Evolutionary conservation across 371 early-diverging fungal species (phyloP).

Genomic region (Mortierella sp.): DNA sequence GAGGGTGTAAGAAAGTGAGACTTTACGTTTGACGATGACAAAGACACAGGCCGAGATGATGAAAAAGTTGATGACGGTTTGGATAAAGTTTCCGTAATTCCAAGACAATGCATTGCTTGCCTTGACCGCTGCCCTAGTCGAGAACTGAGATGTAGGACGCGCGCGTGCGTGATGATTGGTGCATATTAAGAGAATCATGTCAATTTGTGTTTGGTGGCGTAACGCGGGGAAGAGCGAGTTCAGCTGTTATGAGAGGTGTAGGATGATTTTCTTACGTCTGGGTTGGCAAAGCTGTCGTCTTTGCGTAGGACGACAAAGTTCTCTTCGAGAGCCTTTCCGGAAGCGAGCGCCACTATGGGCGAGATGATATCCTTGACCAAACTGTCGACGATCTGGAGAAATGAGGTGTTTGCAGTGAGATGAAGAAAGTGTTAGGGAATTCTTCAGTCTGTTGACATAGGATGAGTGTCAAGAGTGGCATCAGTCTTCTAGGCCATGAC

Average conservation of each 20-base stretch:
- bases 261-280: constrained; percentile 22
- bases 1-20: too few relatives aligned
- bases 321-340: constrained; percentile 46
- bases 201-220: neutral
- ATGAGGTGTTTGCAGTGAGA: neutral
- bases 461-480: neutral
- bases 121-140: constrained; percentile 38
- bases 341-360: constrained; percentile 45
- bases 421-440: too few relatives aligned
- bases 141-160: constrained; percentile 10
- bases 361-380: constrained; percentile 57
- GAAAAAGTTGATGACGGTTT: constrained; percentile 55
- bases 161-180: neutral
- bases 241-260: neutral
- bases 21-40: constrained; percentile 43
- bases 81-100: constrained; percentile 53
- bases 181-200: neutral
- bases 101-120: constrained; percentile 40
- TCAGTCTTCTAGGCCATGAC: too few relatives aligned
- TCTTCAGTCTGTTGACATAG: neutral
- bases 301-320: constrained; percentile 42
- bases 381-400: constrained; percentile 46
- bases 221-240: neutral
- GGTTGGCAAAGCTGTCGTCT: constrained; percentile 12
- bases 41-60: constrained; percentile 49